Evolutionary conservation across 371 early-diverging fungal genomes (phyloP), one percentile per base, ranked within the genome.

Genomic region (Syncephalastrum racemosum): DNA sequence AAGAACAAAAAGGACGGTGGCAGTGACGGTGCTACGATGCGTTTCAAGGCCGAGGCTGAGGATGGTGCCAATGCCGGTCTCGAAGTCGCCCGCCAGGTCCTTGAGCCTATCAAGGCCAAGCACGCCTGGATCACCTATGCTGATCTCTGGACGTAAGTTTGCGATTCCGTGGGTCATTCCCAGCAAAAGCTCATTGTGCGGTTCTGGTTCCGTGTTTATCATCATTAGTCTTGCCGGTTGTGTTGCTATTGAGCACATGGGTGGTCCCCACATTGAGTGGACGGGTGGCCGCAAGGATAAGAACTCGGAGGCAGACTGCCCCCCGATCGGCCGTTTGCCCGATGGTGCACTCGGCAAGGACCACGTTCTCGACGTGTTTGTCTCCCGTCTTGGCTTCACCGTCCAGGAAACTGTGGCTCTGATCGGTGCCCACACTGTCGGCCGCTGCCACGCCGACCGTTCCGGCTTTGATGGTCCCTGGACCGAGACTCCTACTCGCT

Each of bases 401-500:
- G 74, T 79, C 23, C 80, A 73, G 52, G 95, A 94, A 64, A 92
- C 90, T 39, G 89, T 88, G 41, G 92, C 92, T 3, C 76, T 95
- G 58, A 71, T 84, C 27, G 95, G 95, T 40, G 95, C 94, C 27
- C 95, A 95, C 66, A 83, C 90, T 16, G 77, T 95, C n/a, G 94
- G 95, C 16, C 84, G 93, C 62, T 93, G 93, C 77, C 95, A 95
- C 68, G 62, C 71, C 39, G 84, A 86, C 58, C 84, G 93, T 47
- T 87, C 87, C 53, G 95, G 95, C 19, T 94, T 75, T 58, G 91
- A 90, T 24, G 94, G 94, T 2, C 92, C 92, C 19, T 94, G 94
- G 94, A 92, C 89, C 16, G 73, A 80, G 61, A 87, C 87, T n/a
- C 92, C 90, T 24, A 93, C 88, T 25, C 75, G 80, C 49, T 94